Percentiles rank a stretch among this genome's conserved stretches.
Evolutionary conservation across 768 basidiomycete species (phyloP).

Genomic region (Tulasnella sp.): DNA sequence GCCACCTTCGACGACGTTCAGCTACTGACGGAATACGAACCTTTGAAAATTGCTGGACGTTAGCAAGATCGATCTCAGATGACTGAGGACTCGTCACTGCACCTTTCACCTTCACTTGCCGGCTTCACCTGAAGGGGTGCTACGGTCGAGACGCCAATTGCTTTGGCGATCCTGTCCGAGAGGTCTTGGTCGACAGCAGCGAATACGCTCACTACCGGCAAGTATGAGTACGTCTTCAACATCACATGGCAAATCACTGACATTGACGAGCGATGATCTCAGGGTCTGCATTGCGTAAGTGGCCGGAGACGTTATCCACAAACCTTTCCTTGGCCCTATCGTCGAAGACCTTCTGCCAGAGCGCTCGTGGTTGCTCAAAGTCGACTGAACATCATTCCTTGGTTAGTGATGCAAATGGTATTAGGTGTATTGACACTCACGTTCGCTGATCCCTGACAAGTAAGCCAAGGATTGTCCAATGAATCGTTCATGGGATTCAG

Average conservation of each 20-base stretch:
- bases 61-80: no score
- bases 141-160: slow-evolving; percentile 47
- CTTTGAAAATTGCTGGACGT: no score
- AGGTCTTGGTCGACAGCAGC: slow-evolving; percentile 64
- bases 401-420: not conserved
- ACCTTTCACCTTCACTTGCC: slow-evolving; percentile 26
- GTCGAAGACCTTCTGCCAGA: slow-evolving; percentile 31
- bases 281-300: slow-evolving; percentile 23
- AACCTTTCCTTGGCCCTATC: slow-evolving; percentile 26
- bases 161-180: slow-evolving; percentile 66
- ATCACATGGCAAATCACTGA: slow-evolving; percentile 29
- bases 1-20: no score
- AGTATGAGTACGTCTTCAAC: not conserved
- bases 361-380: slow-evolving; percentile 26
- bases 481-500: slow-evolving; percentile 58
- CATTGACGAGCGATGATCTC: slow-evolving; percentile 44
- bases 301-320: slow-evolving; percentile 30
- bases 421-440: slow-evolving; percentile 29
- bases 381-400: slow-evolving; percentile 19
- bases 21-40: no score
- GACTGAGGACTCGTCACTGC: no score
- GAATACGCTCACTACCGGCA: slow-evolving; percentile 53
- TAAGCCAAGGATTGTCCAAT: slow-evolving; percentile 43
- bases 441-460: slow-evolving; percentile 58
- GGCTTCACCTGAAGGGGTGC: slow-evolving; percentile 49